Evolutionary conservation across 805 yeast genomes (phyloP), one percentile per base, ranked within the genome.

Genomic region (Ogataea paraovalis): DNA sequence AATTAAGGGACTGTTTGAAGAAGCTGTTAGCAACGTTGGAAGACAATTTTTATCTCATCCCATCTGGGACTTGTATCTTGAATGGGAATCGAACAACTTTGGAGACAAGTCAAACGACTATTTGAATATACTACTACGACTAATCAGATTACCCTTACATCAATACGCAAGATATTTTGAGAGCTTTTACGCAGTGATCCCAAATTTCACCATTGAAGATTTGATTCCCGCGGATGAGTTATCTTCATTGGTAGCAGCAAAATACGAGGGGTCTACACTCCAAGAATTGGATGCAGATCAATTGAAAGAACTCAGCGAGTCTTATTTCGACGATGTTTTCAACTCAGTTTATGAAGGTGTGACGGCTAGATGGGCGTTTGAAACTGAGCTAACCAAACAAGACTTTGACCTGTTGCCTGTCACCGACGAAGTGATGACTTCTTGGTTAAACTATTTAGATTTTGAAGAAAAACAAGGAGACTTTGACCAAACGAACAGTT

Each of bases 121-220:
- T 3, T 57, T 71, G 2, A 62, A 64, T 3, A 57, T 80, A 1
- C 73, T 83, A 47, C 56, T 74, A 25, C 67, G 69, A 48, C 65
- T 82, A 41, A 64, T 80, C 36, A 60, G 61, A 37, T 70, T 87
- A 2, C 98, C 98, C 0, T 66, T 92, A 40, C 92, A 92, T 65
- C 96, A 90, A 58, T 91, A 89, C 62, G 84, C 97, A 0, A 80
- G 78, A 53, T 92, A 84, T 62, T 86, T 79, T 58, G 81, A 71
- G 69, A 60, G 72, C 58, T 65, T 80, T 59, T 57, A 69, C 50
- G 70, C 70, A 52, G 52, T 71, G 50, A 59, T 61, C 50, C 67
- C 70, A 43, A 59, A 64, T 27, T 67, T 68, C 59, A 44, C 69
- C 46, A 52, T 69, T 2, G 53, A 56, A 7, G 70, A 66, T 42